phyloP scores from a whole-genome alignment of 176 grass and related monocot species.

The Aegilops sharonensis region DNA sequence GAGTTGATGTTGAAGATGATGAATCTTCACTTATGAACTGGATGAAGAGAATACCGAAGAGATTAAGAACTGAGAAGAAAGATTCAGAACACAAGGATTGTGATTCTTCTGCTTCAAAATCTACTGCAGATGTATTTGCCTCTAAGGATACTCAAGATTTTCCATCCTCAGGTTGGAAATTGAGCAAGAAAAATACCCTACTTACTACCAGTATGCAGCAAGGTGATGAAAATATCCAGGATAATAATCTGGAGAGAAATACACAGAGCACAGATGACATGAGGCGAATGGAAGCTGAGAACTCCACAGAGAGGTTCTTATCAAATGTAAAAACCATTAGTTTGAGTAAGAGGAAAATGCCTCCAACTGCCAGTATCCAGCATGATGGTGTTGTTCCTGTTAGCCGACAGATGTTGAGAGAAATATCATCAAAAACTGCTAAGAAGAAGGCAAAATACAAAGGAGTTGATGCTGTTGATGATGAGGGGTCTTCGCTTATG shows the following conservation, averaged over 20 bases:
- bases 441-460: constrained; percentile 45
- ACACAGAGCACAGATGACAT: constrained; percentile 17
- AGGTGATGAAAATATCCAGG: constrained; percentile 12
- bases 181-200: constrained; percentile 35
- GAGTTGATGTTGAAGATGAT: constrained; percentile 43
- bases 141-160: constrained; percentile 24
- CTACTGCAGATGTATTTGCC: constrained; percentile 18
- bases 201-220: constrained; percentile 12
- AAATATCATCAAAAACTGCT: not conserved
- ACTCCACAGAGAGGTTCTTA: constrained; percentile 21
- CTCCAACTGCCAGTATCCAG: not conserved
- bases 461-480: constrained; percentile 40
- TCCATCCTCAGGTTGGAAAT: constrained; percentile 16
- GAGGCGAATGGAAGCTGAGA: not conserved
- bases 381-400: constrained; percentile 19
- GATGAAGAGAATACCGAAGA: constrained; percentile 59
- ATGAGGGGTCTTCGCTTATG: constrained; percentile 63
- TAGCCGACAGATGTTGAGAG: not conserved
- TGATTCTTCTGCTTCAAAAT: constrained; percentile 33
- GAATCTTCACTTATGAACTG: constrained; percentile 61
- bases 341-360: constrained; percentile 27
- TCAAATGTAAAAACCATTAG: constrained; percentile 14
- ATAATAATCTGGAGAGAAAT: constrained; percentile 24
- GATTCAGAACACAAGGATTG: constrained; percentile 36
- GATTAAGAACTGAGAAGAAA: constrained; percentile 41